These are phyloP conservation scores for Tylopilus subfusipes DNA, from an alignment of 768 basidiomycete species.

Conservation along the genomic window DNA sequence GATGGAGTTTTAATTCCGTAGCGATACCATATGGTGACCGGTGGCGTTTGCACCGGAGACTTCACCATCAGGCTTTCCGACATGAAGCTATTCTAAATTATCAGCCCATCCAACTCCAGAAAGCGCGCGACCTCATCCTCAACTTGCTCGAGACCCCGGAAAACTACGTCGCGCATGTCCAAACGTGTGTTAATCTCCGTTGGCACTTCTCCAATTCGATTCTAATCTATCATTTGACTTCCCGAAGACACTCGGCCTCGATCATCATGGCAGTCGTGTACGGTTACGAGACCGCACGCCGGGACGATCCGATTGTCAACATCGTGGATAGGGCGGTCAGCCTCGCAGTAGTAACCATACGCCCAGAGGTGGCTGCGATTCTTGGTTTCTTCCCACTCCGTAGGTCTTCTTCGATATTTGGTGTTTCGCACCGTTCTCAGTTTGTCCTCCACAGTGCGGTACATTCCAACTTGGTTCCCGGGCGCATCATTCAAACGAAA, in stretches of 20 bases:
- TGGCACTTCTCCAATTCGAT: not conserved
- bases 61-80: conserved; percentile 30
- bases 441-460: conserved; percentile 24
- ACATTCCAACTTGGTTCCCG: conserved; percentile 40
- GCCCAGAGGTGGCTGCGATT: conserved; percentile 30
- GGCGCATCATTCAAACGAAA: conserved; percentile 35
- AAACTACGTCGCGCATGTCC: conserved; percentile 18
- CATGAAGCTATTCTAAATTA: conserved; percentile 17
- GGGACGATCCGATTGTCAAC: conserved; percentile 25
- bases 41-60: conserved; percentile 29
- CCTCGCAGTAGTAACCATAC: conserved; percentile 20
- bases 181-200: conserved; percentile 19
- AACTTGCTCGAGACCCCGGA: conserved; percentile 23
- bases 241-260: conserved; percentile 22
- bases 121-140: conserved; percentile 22
- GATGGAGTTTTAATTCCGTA: conserved; percentile 30
- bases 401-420: conserved; percentile 13
- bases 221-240: not conserved
- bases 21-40: conserved; percentile 27
- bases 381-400: conserved; percentile 38
- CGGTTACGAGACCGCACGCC: conserved; percentile 25
- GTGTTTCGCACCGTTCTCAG: not conserved
- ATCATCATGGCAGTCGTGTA: conserved; percentile 33
- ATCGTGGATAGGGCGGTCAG: conserved; percentile 25
- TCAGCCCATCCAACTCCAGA: conserved; percentile 24